phyloP scores from a whole-genome alignment of 1,284 basidiomycete genomes.

The Puccinia novopanici region DNA sequence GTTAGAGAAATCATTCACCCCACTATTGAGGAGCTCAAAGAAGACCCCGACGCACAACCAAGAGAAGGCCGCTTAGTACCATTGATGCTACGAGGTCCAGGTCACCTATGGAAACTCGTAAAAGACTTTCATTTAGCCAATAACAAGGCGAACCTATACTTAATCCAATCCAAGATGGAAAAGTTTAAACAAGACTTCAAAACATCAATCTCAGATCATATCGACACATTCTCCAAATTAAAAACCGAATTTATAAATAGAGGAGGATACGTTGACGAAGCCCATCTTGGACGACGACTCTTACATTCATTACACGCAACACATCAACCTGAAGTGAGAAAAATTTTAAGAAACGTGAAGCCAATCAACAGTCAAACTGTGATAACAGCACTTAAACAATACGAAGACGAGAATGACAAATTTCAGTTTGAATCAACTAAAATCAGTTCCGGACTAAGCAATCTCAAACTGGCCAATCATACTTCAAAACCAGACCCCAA shows the following conservation, averaged over 20 bases:
- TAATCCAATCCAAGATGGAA: not conserved
- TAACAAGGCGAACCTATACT: not conserved
- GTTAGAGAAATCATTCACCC: no score
- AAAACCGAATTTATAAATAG: not conserved
- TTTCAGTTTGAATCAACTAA: not conserved
- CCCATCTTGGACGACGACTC: not conserved
- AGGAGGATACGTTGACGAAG: not conserved
- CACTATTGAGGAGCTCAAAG: no score
- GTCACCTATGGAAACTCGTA: not conserved
- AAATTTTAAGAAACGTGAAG: not conserved
- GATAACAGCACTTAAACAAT: not conserved
- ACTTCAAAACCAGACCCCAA: not conserved
- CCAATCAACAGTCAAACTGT: not conserved
- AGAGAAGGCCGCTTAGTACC: not conserved
- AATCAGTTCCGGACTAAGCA: not conserved
- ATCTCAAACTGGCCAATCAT: not conserved
- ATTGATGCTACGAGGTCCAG: not conserved
- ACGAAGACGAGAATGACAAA: conserved; percentile 4
- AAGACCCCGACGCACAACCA: no score
- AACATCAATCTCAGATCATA: not conserved
- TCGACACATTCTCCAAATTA: not conserved
- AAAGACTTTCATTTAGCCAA: not conserved
- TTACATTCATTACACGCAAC: not conserved
- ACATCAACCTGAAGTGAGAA: not conserved
- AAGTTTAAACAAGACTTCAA: not conserved